These are phyloP conservation scores for Oxyria digyna DNA, from an alignment of 148 eudicot genomes.

Conservation along the genomic window DNA sequence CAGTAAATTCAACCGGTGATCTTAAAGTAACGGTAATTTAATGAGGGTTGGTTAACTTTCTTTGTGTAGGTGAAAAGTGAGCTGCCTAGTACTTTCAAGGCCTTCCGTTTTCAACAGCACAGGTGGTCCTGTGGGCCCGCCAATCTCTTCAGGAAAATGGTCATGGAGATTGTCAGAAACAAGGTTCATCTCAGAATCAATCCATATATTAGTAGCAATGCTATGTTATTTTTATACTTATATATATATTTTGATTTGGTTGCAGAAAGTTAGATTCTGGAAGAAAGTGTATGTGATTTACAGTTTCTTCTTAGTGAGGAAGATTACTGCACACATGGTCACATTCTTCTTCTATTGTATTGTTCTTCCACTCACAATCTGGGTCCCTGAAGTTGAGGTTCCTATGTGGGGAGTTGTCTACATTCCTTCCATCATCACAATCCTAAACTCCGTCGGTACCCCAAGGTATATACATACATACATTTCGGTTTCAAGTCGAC, in stretches of 20 bases:
- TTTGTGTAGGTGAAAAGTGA: slow-evolving; percentile 74
- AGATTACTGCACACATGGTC: slow-evolving; percentile 81
- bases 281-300: slow-evolving; percentile 90
- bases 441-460: slow-evolving; percentile 89
- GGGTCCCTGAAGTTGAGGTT: slow-evolving; percentile 73
- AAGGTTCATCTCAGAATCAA: no score
- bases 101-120: slow-evolving; percentile 89
- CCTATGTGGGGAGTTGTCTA: slow-evolving; percentile 90
- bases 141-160: slow-evolving; percentile 88
- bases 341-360: slow-evolving; percentile 77
- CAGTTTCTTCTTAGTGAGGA: slow-evolving; percentile 89
- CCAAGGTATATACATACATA: slow-evolving; percentile 45
- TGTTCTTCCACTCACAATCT: slow-evolving; percentile 56
- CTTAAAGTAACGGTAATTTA: background rate
- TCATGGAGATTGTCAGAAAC: slow-evolving; percentile 65
- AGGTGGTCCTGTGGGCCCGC: slow-evolving; percentile 98
- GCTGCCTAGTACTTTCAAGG: slow-evolving; percentile 92
- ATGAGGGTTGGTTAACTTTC: background rate
- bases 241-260: background rate
- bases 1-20: no score
- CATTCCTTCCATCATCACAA: slow-evolving; percentile 75
- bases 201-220: background rate
- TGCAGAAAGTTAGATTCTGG: slow-evolving; percentile 74
- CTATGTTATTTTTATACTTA: background rate
- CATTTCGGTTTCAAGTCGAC: background rate